A percentile compares a stretch with the other conserved stretches of the same genome.
Conservation (phyloP, 2,329 filamentous ascomycete genomes). For the Sporothrix mexicana region DNA sequence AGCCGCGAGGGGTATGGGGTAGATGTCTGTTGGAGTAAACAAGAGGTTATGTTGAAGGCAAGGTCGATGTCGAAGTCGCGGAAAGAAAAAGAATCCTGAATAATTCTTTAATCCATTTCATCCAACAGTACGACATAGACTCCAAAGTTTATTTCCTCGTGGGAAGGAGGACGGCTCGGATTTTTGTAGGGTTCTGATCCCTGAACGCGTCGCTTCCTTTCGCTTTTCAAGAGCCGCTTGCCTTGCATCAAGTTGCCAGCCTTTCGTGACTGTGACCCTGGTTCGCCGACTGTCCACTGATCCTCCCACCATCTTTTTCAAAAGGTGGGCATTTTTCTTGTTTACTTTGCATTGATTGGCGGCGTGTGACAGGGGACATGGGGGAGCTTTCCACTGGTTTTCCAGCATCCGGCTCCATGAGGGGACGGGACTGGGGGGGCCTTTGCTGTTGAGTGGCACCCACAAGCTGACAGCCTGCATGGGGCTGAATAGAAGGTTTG, state of each 20-base stretch:
- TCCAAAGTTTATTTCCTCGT: no score
- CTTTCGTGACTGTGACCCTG: neutral
- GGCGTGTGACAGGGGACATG: neutral
- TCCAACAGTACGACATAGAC: no score
- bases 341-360: conserved; percentile 22
- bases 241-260: neutral
- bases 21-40: neutral
- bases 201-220: conserved; percentile 2
- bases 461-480: conserved; percentile 17
- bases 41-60: neutral
- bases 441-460: neutral
- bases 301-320: conserved; percentile 5
- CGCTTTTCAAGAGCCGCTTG: neutral
- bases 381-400: neutral
- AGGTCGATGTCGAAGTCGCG: neutral
- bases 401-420: neutral
- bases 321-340: neutral
- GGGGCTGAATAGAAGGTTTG: neutral
- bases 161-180: neutral
- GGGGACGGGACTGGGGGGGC: neutral
- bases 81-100: neutral
- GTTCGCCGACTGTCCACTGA: conserved; percentile 14
- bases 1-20: neutral
- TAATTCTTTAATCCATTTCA: no score
- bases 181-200: conserved; percentile 12